phyloP scores from a whole-genome alignment of 495 filamentous ascomycete species.

The Aspergillus olivimuriae region DNA sequence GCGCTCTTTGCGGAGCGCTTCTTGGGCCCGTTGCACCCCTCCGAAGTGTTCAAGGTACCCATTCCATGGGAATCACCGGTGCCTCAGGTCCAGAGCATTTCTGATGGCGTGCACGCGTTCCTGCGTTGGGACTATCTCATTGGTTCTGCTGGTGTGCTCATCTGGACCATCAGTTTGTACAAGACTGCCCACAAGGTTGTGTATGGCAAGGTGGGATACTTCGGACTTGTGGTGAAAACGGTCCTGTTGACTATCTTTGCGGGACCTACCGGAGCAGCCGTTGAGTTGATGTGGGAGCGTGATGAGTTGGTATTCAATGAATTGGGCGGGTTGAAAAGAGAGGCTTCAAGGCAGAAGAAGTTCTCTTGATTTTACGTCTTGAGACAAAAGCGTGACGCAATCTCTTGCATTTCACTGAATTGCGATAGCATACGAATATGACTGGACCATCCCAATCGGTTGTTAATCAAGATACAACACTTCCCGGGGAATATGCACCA shows the following conservation, averaged over 20 bases:
- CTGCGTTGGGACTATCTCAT: conserved; percentile 55
- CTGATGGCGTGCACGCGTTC: conserved; percentile 44
- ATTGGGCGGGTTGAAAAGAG: conserved; percentile 17
- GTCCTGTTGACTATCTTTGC: conserved; percentile 34
- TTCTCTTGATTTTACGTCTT: conserved; percentile 6
- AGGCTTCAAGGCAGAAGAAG: conserved; percentile 20
- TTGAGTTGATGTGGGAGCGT: conserved; percentile 51
- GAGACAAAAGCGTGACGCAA: neutral
- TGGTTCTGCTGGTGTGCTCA: conserved; percentile 41
- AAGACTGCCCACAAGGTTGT: conserved; percentile 30
- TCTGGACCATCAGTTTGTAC: conserved; percentile 50
- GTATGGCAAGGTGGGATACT: conserved; percentile 22
- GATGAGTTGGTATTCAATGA: conserved; percentile 43
- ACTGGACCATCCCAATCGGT: too few relatives aligned
- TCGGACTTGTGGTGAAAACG: conserved; percentile 28
- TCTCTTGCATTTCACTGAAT: too few relatives aligned
- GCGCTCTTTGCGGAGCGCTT: conserved; percentile 27
- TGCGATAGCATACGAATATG: too few relatives aligned
- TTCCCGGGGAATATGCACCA: conserved; percentile 37
- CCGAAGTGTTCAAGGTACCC: conserved; percentile 33
- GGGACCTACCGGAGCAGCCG: conserved; percentile 45
- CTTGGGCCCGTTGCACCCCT: conserved; percentile 29
- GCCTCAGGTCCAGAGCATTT: conserved; percentile 34
- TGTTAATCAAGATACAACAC: too few relatives aligned
- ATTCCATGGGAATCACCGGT: conserved; percentile 33